Conservation (phyloP, 495 filamentous ascomycete genomes). For the Hypomontagnella monticulosa region DNA sequence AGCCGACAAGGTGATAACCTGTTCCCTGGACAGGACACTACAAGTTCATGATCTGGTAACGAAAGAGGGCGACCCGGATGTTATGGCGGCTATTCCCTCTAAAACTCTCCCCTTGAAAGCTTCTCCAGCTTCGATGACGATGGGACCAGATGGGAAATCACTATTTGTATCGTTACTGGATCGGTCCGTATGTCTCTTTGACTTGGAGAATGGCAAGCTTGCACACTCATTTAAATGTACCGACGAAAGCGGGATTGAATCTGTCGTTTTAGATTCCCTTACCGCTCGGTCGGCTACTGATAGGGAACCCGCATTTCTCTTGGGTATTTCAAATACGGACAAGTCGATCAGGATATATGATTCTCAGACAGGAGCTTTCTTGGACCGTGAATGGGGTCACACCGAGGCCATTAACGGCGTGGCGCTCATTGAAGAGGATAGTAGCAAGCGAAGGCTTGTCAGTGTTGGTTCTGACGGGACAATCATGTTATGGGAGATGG, state of each 20-base stretch:
- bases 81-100: slow-evolving; percentile 77
- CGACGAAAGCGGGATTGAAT: slow-evolving; percentile 79
- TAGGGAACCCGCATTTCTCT: slow-evolving; percentile 63
- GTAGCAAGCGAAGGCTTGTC: slow-evolving; percentile 65
- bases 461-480: slow-evolving; percentile 85
- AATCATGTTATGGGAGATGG: slow-evolving; percentile 84
- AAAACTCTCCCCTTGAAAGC: slow-evolving; percentile 83
- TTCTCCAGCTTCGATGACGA: slow-evolving; percentile 83
- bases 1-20: slow-evolving; percentile 76
- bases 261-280: slow-evolving; percentile 83
- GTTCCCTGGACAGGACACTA: slow-evolving; percentile 86
- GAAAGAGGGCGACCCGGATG: slow-evolving; percentile 72
- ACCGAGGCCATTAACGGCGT: slow-evolving; percentile 90
- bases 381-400: slow-evolving; percentile 92
- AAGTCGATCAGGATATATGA: slow-evolving; percentile 95
- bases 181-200: slow-evolving; percentile 79
- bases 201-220: slow-evolving; percentile 75
- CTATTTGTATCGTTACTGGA: slow-evolving; percentile 82
- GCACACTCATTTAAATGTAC: slow-evolving; percentile 79
- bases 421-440: slow-evolving; percentile 70
- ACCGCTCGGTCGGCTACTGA: slow-evolving; percentile 61
- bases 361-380: slow-evolving; percentile 73
- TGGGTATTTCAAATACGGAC: slow-evolving; percentile 89
- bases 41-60: slow-evolving; percentile 80
- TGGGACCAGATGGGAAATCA: slow-evolving; percentile 69